Conservation (phyloP, 371 early-diverging fungal species). For the Apophysomyces trapeziformis region DNA sequence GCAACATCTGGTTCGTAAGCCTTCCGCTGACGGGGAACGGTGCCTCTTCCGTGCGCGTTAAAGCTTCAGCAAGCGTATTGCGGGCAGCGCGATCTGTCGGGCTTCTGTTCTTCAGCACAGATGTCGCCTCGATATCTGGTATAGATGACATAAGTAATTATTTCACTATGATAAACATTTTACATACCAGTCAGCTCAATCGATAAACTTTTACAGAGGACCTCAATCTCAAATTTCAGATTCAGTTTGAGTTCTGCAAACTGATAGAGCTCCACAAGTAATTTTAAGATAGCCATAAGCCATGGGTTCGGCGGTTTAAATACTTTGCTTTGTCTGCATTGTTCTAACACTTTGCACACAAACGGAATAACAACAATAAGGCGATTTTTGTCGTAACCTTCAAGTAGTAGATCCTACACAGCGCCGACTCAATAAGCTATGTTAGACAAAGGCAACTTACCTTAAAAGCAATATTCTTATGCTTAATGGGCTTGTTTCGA, state of each 20-base stretch:
- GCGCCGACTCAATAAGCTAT: neutral
- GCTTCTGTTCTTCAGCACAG: constrained; percentile 70
- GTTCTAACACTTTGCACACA: constrained; percentile 96
- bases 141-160: constrained; percentile 13
- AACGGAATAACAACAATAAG: constrained; percentile 97
- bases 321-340: constrained; percentile 79
- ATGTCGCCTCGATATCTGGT: constrained; percentile 77
- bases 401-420: constrained; percentile 79
- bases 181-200: constrained; percentile 71
- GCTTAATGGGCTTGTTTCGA: constrained; percentile 91
- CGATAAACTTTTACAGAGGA: constrained; percentile 89
- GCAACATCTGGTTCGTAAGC: neutral
- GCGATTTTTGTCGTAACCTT: constrained; percentile 86
- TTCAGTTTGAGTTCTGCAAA: constrained; percentile 92
- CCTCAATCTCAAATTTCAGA: constrained; percentile 97
- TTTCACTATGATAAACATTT: constrained; percentile 15
- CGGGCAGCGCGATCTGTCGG: constrained; percentile 51
- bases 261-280: constrained; percentile 92
- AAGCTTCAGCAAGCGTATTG: constrained; percentile 22
- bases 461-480: constrained; percentile 93
- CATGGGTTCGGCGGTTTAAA: constrained; percentile 98
- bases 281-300: constrained; percentile 92
- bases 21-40: constrained; percentile 15
- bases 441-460: constrained; percentile 34
- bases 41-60: constrained; percentile 14